Conservation (phyloP, 495 filamentous ascomycete species). For the Neurospora sp. region DNA sequence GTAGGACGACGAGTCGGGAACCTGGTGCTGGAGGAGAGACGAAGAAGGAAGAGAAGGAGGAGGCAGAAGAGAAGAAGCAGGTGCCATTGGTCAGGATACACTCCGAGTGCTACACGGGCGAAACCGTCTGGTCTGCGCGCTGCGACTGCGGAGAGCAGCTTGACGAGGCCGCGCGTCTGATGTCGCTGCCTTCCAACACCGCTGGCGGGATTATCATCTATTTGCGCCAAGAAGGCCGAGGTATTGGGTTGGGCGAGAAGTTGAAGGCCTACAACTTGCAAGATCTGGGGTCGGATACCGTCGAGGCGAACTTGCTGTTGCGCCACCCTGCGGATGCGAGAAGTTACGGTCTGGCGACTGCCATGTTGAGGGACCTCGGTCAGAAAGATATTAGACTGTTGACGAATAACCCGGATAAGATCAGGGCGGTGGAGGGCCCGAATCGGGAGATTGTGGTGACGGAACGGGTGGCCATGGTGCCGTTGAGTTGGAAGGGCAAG, state of each 20-base stretch:
- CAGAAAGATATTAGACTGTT: constrained; percentile 67
- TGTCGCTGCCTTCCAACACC: constrained; percentile 64
- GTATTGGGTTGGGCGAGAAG: constrained; percentile 90
- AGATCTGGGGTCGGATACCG: constrained; percentile 89
- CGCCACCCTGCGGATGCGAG: constrained; percentile 90
- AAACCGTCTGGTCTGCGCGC: constrained; percentile 94
- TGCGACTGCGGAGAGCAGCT: constrained; percentile 98
- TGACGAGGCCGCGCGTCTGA: constrained; percentile 88
- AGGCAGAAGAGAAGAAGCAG: background rate
- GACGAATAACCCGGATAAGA: constrained; percentile 98
- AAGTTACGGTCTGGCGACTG: constrained; percentile 88
- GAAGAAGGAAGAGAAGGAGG: background rate
- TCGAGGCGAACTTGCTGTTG: constrained; percentile 86
- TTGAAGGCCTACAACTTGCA: constrained; percentile 97
- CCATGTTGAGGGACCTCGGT: constrained; percentile 82
- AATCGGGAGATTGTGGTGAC: constrained; percentile 78
- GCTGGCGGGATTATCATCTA: constrained; percentile 89
- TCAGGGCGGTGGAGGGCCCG: constrained; percentile 86
- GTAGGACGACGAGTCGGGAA: constrained; percentile 60
- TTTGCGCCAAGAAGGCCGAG: constrained; percentile 88
- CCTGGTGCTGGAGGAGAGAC: background rate
- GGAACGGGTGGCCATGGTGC: constrained; percentile 90
- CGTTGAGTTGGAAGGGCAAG: constrained; percentile 83
- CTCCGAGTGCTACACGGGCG: constrained; percentile 96
- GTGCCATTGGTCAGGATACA: constrained; percentile 85